Percentiles rank a stretch among this genome's conserved stretches.
phyloP scores from a whole-genome alignment of 768 basidiomycete genomes.

The Mycena maculata region DNA sequence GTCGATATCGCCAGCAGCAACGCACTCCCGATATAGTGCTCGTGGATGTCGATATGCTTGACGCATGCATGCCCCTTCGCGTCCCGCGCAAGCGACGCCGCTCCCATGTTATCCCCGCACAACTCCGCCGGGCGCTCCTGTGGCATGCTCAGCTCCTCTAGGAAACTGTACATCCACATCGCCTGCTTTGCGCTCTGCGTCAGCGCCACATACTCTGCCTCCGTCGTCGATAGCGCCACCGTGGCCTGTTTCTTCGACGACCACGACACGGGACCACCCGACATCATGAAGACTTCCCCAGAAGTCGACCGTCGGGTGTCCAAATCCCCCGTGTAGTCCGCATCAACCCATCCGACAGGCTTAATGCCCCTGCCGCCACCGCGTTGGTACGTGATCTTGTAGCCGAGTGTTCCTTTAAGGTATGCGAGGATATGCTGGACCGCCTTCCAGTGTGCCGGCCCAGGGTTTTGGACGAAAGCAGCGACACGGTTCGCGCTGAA shows the following conservation, averaged over 20 bases:
- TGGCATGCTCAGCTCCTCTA: constrained; percentile 39
- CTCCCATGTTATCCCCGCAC: constrained; percentile 43
- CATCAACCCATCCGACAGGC: constrained; percentile 32
- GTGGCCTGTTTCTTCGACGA: too few relatives aligned
- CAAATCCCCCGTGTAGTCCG: constrained; percentile 12
- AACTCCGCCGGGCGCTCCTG: constrained; percentile 33
- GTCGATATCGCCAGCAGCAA: constrained; percentile 16
- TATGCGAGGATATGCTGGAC: constrained; percentile 49
- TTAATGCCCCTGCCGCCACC: constrained; percentile 1
- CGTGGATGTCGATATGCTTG: too few relatives aligned
- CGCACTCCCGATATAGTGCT: too few relatives aligned
- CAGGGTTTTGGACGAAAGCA: constrained; percentile 39
- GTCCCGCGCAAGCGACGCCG: constrained; percentile 26
- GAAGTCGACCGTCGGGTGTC: constrained; percentile 38
- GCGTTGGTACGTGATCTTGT: too few relatives aligned
- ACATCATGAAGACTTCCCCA: constrained; percentile 34
- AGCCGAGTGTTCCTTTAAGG: too few relatives aligned
- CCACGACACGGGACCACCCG: too few relatives aligned
- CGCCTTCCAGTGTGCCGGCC: constrained; percentile 48
- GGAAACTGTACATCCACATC: constrained; percentile 45
- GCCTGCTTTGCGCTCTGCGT: constrained; percentile 43
- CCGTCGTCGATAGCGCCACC: too few relatives aligned
- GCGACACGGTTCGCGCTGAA: constrained; percentile 37
- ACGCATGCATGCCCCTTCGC: too few relatives aligned
- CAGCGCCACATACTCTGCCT: too few relatives aligned